Evolutionary conservation across 768 basidiomycete genomes (phyloP).

Genomic region (Leucocoprinus sp.): DNA sequence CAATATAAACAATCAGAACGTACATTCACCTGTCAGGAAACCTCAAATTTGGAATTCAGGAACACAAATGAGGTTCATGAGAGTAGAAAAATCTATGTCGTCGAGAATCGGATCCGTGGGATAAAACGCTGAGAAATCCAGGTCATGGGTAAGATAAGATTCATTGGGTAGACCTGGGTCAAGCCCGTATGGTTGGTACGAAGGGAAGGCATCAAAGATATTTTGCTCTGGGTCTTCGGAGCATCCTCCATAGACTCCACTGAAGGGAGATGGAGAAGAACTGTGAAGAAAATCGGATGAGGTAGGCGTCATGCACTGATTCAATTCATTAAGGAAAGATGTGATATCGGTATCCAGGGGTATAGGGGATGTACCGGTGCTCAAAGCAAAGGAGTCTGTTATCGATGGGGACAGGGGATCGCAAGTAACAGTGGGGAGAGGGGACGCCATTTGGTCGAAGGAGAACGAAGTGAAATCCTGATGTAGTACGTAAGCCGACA

Average conservation of each 20-base stretch:
- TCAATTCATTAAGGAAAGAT: slow-evolving; percentile 29
- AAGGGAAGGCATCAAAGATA: slow-evolving; percentile 17
- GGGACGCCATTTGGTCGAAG: slow-evolving; percentile 31
- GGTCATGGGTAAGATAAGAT: slow-evolving; percentile 9
- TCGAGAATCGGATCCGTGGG: slow-evolving; percentile 12
- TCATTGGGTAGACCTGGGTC: slow-evolving; percentile 11
- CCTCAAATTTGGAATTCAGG: not conserved
- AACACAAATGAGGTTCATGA: slow-evolving; percentile 28
- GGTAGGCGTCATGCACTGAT: slow-evolving; percentile 34
- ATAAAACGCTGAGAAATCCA: slow-evolving; percentile 12
- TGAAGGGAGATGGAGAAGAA: slow-evolving; percentile 21
- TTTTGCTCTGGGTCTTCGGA: slow-evolving; percentile 20
- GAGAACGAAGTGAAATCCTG: slow-evolving; percentile 40
- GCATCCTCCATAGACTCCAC: slow-evolving; percentile 20
- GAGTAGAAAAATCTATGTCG: slow-evolving; percentile 24
- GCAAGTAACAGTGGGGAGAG: slow-evolving; percentile 21
- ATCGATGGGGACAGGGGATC: slow-evolving; percentile 21
- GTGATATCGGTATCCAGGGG: slow-evolving; percentile 33
- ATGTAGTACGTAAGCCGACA: slow-evolving; percentile 1
- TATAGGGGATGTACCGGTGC: slow-evolving; percentile 10
- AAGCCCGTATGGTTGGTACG: slow-evolving; percentile 15
- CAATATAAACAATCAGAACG: slow-evolving; percentile 10
- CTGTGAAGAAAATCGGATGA: slow-evolving; percentile 29
- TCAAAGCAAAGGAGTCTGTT: slow-evolving; percentile 16
- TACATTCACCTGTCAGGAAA: not conserved